Percentiles rank a stretch among this genome's conserved stretches.
Conservation (phyloP, 768 basidiomycete species). For the Hypholoma fasciculare region DNA sequence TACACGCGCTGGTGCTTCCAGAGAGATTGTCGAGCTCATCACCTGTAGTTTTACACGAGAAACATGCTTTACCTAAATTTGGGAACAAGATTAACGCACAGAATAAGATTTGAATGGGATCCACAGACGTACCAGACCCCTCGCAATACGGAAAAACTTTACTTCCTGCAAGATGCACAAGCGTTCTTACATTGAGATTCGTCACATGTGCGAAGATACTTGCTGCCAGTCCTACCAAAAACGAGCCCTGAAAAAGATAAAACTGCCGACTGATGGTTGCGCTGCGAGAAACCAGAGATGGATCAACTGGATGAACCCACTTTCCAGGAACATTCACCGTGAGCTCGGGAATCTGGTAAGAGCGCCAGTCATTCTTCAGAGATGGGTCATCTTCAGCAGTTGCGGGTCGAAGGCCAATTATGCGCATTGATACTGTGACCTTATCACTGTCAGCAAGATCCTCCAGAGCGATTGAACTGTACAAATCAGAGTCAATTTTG, state of each 20-base stretch:
- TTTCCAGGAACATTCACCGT: slow-evolving; percentile 21
- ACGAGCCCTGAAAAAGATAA: slow-evolving; percentile 24
- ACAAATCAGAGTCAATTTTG: slow-evolving; percentile 14
- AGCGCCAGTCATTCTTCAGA: slow-evolving; percentile 24
- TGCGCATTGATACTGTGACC: slow-evolving; percentile 19
- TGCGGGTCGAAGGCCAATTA: slow-evolving; percentile 20
- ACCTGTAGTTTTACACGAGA: slow-evolving; percentile 13
- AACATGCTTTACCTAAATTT: slow-evolving; percentile 15
- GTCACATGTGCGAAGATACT: slow-evolving; percentile 18
- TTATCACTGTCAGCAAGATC: slow-evolving; percentile 15
- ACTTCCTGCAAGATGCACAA: slow-evolving; percentile 13
- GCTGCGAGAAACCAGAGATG: slow-evolving; percentile 10
- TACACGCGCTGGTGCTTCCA: slow-evolving; percentile 8
- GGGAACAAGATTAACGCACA: no score
- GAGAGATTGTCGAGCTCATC: slow-evolving; percentile 6
- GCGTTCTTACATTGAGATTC: slow-evolving; percentile 7
- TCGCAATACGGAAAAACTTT: slow-evolving; percentile 19
- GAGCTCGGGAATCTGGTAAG: slow-evolving; percentile 13
- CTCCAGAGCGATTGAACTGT: slow-evolving; percentile 13
- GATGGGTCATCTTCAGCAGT: slow-evolving; percentile 18
- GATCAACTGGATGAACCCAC: slow-evolving; percentile 25
- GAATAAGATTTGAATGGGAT: no score
- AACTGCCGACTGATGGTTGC: slow-evolving; percentile 5
- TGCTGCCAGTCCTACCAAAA: slow-evolving; percentile 18
- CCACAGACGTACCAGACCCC: no score